Base-by-base conservation (phyloP, 192 early-diverging fungal genomes). In the Dissophora globulifera region DNA sequence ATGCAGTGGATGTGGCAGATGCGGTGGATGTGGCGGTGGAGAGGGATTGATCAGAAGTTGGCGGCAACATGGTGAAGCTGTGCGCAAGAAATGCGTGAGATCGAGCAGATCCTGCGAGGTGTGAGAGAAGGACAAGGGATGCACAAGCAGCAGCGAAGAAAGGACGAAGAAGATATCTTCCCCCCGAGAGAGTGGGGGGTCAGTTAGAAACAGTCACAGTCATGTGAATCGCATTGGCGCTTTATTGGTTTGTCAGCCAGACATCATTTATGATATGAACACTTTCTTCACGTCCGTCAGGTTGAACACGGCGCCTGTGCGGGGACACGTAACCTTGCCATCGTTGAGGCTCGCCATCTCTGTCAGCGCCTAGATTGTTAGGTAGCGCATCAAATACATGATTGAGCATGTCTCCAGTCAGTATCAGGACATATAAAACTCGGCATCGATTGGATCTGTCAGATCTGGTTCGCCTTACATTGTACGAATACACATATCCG, bases 401-500 rank as follows among this genome's bases (percentile, higher is more conserved):
- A 58, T n/a, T n/a, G n/a, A n/a, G n/a, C n/a, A n/a, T n/a, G n/a
- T n/a, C n/a, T n/a, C n/a, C n/a, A n/a, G n/a, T n/a, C n/a, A n/a
- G n/a, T n/a, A n/a, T n/a, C n/a, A n/a, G n/a, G n/a, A n/a, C n/a
- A n/a, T n/a, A n/a, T n/a, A n/a, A n/a, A n/a, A n/a, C n/a, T n/a
- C n/a, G n/a, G n/a, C n/a, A n/a, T n/a, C n/a, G n/a, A n/a, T n/a
- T n/a, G n/a, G n/a, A n/a, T n/a, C n/a, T n/a, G n/a, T n/a, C n/a
- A n/a, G 26, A 51, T 20, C 10, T n/a, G 27, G 6, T 11, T 22
- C 17, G 27, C n/a, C 63, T 70, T 84, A 96, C 94, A 81, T 88
- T 78, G 27, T 80, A 80, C 9, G 94, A 96, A 75, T 99, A 99
- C 12, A 98, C 96, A 47, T 93, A 89, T 42, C 97, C 97, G 81